These are phyloP conservation scores for Tulasnella sp. DNA, from an alignment of 768 basidiomycete species.

Conservation along the genomic window DNA sequence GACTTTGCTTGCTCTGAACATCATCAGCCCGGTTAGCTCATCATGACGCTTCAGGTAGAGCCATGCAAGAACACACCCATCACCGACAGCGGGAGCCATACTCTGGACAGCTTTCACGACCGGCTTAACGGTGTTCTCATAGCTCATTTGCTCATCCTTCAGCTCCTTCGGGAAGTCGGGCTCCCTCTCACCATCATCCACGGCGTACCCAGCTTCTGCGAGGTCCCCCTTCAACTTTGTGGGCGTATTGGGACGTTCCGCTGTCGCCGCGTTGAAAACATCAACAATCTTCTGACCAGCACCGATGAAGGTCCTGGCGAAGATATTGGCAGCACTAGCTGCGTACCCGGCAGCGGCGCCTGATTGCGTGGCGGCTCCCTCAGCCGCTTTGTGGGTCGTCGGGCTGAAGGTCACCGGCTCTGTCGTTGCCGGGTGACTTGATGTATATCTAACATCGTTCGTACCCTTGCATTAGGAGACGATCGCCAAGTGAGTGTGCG, in stretches of 20 bases:
- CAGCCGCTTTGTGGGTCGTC: background rate
- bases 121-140: background rate
- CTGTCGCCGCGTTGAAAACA: constrained; percentile 10
- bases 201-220: constrained; percentile 16
- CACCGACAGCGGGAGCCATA: background rate
- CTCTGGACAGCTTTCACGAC: background rate
- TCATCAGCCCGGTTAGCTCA: background rate
- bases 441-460: background rate
- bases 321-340: background rate
- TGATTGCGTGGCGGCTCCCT: background rate
- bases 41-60: background rate
- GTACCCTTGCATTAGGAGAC: background rate
- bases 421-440: background rate
- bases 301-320: constrained; percentile 5
- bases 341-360: constrained; percentile 12
- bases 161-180: constrained; percentile 1
- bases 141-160: background rate
- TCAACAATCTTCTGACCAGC: constrained; percentile 14
- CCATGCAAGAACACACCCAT: background rate
- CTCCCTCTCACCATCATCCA: background rate
- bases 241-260: background rate
- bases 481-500: background rate
- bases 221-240: constrained; percentile 10
- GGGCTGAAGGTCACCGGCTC: constrained; percentile 1
- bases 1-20: background rate